Evolutionary conservation across 257 asterid genomes (phyloP).

Genomic region (Lycium ferocissimum): DNA sequence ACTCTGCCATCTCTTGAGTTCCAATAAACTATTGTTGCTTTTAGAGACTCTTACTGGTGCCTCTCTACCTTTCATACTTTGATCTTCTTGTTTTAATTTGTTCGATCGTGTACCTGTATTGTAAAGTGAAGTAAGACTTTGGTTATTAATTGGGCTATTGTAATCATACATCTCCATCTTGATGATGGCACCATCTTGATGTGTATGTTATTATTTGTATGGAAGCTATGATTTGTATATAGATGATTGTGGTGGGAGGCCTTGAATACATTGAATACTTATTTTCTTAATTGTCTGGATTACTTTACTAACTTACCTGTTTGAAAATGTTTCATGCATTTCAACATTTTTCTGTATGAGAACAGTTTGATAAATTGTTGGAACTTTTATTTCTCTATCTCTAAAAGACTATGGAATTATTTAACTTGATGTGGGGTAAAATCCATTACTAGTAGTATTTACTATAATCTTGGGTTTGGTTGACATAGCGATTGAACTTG

Average conservation of each 20-base stretch:
- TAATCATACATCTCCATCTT: not conserved
- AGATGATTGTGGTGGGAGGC: slow-evolving; percentile 21
- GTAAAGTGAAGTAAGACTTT: not conserved
- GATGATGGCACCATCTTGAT: slow-evolving; percentile 24
- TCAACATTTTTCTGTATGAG: not conserved
- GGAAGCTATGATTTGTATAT: not conserved
- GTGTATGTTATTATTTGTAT: not conserved
- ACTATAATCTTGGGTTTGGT: not conserved
- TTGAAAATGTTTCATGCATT: not conserved
- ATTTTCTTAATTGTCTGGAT: not conserved
- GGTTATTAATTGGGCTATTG: not conserved
- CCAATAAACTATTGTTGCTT: not conserved
- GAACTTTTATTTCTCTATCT: not conserved
- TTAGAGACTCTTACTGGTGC: not conserved
- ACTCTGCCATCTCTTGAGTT: slow-evolving; percentile 57
- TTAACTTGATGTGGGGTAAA: not conserved
- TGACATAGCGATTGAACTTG: not conserved
- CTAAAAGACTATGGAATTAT: not conserved
- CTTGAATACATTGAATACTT: not conserved
- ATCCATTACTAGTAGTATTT: no score
- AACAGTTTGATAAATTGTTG: not conserved
- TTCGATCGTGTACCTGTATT: not conserved
- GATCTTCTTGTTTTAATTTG: not conserved
- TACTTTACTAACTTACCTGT: not conserved
- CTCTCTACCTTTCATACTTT: not conserved